Conservation (phyloP, 2,329 filamentous ascomycete species). For the Nigrospora osmanthi region DNA sequence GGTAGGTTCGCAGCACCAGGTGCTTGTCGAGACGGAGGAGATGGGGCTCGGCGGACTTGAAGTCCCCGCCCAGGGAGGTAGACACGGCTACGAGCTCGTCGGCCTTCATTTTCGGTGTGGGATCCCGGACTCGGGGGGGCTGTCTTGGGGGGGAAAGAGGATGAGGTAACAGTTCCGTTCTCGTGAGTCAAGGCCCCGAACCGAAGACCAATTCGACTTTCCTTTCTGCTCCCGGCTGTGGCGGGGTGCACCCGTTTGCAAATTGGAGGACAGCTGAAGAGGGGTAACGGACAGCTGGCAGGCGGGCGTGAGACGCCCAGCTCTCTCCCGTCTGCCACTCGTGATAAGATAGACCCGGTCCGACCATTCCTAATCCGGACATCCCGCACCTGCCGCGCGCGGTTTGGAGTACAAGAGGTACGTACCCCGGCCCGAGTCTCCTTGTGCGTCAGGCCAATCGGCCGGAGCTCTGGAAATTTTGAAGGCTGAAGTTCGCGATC, state of each 20-base stretch:
- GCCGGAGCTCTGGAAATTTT: slow-evolving; percentile 19
- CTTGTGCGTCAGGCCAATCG: slow-evolving; percentile 7
- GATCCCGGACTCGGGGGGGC: slow-evolving; percentile 2
- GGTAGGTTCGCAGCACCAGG: slow-evolving; percentile 77
- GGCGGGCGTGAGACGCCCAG: no score
- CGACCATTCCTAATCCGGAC: background rate
- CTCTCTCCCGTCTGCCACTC: no score
- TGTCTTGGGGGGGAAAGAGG: slow-evolving; percentile 4
- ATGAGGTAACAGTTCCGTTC: background rate
- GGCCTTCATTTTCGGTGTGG: slow-evolving; percentile 40
- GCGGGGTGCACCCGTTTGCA: background rate
- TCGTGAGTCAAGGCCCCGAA: slow-evolving; percentile 2
- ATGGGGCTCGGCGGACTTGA: slow-evolving; percentile 71
- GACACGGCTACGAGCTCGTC: slow-evolving; percentile 46
- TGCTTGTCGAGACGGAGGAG: slow-evolving; percentile 78
- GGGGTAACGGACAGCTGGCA: background rate
- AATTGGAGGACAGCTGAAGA: slow-evolving; percentile 1
- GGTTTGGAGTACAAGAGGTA: no score
- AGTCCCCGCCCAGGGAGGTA: slow-evolving; percentile 54
- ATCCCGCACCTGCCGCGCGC: no score
- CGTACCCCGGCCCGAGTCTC: no score
- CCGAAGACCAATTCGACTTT: slow-evolving; percentile 1
- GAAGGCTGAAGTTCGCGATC: slow-evolving; percentile 1
- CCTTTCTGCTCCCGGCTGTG: background rate
- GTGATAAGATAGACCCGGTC: background rate